These are phyloP conservation scores for Populus trichocarpa DNA, from an alignment of 441 rosid species.

Conservation along the genomic window DNA sequence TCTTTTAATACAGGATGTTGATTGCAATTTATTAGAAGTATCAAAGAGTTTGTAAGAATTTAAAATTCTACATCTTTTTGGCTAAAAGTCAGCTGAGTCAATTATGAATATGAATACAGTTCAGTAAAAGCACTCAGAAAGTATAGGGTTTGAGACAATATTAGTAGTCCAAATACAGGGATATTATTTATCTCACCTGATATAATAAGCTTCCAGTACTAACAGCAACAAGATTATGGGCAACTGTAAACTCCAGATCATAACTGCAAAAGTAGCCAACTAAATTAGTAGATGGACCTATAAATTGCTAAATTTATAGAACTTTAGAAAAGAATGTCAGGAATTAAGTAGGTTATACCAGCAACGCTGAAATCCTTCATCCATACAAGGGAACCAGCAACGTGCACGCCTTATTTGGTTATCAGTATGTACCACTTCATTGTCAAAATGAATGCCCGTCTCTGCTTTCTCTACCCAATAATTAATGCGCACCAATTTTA, in stretches of 20 bases:
- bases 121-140: not conserved
- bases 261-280: constrained; percentile 49
- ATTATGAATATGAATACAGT: not conserved
- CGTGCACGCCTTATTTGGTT: constrained; percentile 94
- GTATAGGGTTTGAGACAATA: not conserved
- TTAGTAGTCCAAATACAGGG: not conserved
- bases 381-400: constrained; percentile 97
- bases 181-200: constrained; percentile 54
- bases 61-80: not conserved
- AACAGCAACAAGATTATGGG: constrained; percentile 84
- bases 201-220: constrained; percentile 80
- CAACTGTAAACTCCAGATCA: constrained; percentile 94
- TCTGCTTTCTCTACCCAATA: constrained; percentile 91
- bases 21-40: not conserved
- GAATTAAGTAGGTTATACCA: constrained; percentile 45
- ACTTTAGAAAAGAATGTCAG: not conserved
- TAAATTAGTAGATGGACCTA: not conserved
- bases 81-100: not conserved
- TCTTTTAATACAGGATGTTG: not conserved
- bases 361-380: constrained; percentile 79
- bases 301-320: constrained; percentile 11
- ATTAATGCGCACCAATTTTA: constrained; percentile 75
- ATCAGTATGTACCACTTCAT: constrained; percentile 77
- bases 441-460: constrained; percentile 82
- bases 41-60: not conserved